Evolutionary conservation across 2,329 filamentous ascomycete species (phyloP), one percentile per base, ranked within the genome.

Genomic region (Colletotrichum eremochloae): DNA sequence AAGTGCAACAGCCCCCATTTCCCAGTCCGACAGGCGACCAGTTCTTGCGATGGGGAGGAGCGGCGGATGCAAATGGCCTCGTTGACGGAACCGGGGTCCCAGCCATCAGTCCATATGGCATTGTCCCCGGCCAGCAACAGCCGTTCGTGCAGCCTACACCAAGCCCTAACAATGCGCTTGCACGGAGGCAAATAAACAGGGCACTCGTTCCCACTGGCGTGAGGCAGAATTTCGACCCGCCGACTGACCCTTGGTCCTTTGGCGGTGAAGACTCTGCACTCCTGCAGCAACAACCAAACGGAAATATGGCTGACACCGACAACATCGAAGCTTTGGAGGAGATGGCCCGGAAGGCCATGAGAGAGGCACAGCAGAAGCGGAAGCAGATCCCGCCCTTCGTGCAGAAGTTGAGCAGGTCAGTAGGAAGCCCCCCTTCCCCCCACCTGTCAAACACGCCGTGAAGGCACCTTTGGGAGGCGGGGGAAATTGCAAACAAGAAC

Each of bases 321-420:
- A 94, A 91, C 75, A 88, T 97, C 72, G 93, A 95, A 74, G 87
- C 93, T 67, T 84, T 98, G 73, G 94, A 97, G 79, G 90, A 93
- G 79, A 91, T 91, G 82, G 95, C 95, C 31, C 87, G 92, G 75
- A 86, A 93, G 74, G 95, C 95, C 11, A 97, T 97, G 85, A 90
- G 92, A 79, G 96, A 98, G 71, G 92, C 95, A 0, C 93, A 95
- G 80, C 89, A 92, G 20, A 98, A 97, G 82, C 88, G 95, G 77
- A 98, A 98, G 82, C 94, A 97, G 78, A 98, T 99, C 14, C 96
- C 96, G 0, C 96, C 96, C 0, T 99, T 99, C 85, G 95, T 99
- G 55, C 95, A 98, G 82, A 99, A 99, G 80, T 84, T 99, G 67
- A 97, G 95, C 90, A 98, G 96, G 96, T 97, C 85, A 84, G 89